These are phyloP conservation scores for Pseudogymnoascus sp. DNA, from an alignment of 2,329 filamentous ascomycete species.

Conservation along the genomic window DNA sequence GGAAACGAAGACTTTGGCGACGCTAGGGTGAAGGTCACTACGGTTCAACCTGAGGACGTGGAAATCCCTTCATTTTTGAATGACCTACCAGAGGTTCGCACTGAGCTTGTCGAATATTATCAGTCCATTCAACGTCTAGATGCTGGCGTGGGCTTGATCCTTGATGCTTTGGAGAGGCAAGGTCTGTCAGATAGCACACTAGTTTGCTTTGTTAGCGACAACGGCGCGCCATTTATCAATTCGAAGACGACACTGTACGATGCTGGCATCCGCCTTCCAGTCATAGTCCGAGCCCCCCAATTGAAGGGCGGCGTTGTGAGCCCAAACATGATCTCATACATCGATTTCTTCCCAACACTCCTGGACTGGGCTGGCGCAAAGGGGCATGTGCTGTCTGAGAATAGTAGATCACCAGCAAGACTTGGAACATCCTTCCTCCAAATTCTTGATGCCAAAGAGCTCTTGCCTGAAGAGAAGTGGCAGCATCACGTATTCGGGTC, in stretches of 20 bases:
- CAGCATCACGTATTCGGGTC: slow-evolving; percentile 40
- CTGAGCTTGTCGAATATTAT: slow-evolving; percentile 26
- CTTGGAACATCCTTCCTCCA: slow-evolving; percentile 34
- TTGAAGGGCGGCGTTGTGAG: slow-evolving; percentile 25
- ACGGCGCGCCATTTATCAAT: slow-evolving; percentile 37
- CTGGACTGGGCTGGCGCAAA: slow-evolving; percentile 29
- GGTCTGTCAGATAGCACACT: slow-evolving; percentile 30
- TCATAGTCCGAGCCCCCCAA: slow-evolving; percentile 30
- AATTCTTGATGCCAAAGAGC: slow-evolving; percentile 23
- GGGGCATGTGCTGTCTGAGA: slow-evolving; percentile 14
- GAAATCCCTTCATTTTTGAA: slow-evolving; percentile 24
- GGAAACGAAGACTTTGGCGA: slow-evolving; percentile 27
- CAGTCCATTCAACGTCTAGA: slow-evolving; percentile 28
- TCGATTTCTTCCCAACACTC: slow-evolving; percentile 35
- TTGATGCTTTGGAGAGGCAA: slow-evolving; percentile 24
- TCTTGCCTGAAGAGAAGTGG: slow-evolving; percentile 15
- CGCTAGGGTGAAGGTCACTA: slow-evolving; percentile 8
- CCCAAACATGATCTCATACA: slow-evolving; percentile 33
- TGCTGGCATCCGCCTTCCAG: slow-evolving; percentile 32
- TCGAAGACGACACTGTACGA: slow-evolving; percentile 38
- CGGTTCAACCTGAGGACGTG: slow-evolving; percentile 10
- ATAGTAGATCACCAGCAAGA: slow-evolving; percentile 15
- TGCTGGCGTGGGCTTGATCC: slow-evolving; percentile 31
- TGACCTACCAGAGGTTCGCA: slow-evolving; percentile 22
- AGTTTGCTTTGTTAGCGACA: slow-evolving; percentile 35